These are phyloP conservation scores for Cutaneotrichosporon sp. DNA, from an alignment of 1,284 basidiomycete species.

Conservation along the genomic window DNA sequence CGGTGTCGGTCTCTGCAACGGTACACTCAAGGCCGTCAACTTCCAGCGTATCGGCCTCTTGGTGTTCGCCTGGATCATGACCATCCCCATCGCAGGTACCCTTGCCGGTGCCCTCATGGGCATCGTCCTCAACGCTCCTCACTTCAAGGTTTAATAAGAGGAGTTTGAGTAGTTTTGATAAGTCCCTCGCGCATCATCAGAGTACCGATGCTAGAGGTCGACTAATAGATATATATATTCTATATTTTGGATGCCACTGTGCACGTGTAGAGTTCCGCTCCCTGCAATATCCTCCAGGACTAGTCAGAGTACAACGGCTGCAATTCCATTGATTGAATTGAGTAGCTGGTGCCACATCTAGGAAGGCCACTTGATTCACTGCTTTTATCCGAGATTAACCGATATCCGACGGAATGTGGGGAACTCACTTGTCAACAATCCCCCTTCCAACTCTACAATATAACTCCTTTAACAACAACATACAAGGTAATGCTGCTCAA, in stretches of 20 bases:
- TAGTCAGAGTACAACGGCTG: neutral
- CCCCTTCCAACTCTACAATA: neutral
- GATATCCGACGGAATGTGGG: neutral
- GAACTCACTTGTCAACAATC: neutral
- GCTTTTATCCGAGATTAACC: neutral
- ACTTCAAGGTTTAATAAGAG: constrained; percentile 28
- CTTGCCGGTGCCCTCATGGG: constrained; percentile 49
- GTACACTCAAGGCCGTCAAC: constrained; percentile 52
- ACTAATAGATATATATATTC: neutral
- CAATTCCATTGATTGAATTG: no score
- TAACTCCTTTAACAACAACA: neutral
- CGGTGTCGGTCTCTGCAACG: constrained; percentile 55
- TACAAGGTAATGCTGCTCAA: neutral
- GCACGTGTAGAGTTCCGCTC: neutral
- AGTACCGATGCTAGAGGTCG: neutral
- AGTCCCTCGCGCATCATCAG: neutral
- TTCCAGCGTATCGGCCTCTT: constrained; percentile 41
- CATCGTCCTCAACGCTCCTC: constrained; percentile 51
- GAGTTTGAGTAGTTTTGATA: neutral
- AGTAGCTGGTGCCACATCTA: no score
- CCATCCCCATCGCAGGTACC: constrained; percentile 53
- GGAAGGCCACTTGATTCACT: neutral
- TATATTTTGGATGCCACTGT: neutral
- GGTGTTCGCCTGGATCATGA: constrained; percentile 47
- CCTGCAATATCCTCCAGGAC: no score